Evolutionary conservation across 805 yeast species (phyloP).

Genomic region (Phaffomyces thermotolerans): DNA sequence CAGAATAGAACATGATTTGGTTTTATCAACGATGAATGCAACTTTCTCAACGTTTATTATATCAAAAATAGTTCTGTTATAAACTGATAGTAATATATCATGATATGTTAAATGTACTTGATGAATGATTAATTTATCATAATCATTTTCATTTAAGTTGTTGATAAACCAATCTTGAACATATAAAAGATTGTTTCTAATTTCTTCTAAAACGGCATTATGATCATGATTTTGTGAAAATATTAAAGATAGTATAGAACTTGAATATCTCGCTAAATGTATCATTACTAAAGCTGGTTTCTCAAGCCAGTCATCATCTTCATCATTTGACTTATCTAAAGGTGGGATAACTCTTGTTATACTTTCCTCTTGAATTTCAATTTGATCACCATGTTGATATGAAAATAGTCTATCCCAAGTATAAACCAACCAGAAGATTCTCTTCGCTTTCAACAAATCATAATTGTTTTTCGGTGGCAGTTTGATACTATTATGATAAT

Average conservation of each 20-base stretch:
- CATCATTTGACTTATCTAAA: conserved; percentile 17
- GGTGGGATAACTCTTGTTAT: conserved; percentile 22
- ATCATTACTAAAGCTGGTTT: conserved; percentile 39
- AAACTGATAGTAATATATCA: conserved; percentile 13
- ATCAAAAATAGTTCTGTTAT: conserved; percentile 13
- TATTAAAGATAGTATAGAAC: conserved; percentile 26
- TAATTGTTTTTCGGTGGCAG: conserved; percentile 12
- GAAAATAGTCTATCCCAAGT: conserved; percentile 47
- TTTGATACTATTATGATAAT: conserved; percentile 24
- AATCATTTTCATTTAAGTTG: conserved; percentile 3
- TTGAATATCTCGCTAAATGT: conserved; percentile 35
- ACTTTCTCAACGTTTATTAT: conserved; percentile 10
- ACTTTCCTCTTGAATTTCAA: conserved; percentile 30
- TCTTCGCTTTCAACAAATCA: conserved; percentile 39
- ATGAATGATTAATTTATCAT: conserved; percentile 12
- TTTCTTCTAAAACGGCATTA: conserved; percentile 8
- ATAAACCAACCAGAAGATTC: conserved; percentile 50
- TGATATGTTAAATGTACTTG: conserved; percentile 19
- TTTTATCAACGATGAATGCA: conserved; percentile 12
- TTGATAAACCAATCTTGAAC: conserved; percentile 14
- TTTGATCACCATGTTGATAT: conserved; percentile 43
- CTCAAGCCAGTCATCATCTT: conserved; percentile 38
- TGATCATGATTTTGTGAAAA: conserved; percentile 13
- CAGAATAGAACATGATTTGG: conserved; percentile 17
- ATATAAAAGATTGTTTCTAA: conserved; percentile 9